phyloP scores from a whole-genome alignment of 2,329 filamentous ascomycete genomes.

The Trichoderma arundinaceum region DNA sequence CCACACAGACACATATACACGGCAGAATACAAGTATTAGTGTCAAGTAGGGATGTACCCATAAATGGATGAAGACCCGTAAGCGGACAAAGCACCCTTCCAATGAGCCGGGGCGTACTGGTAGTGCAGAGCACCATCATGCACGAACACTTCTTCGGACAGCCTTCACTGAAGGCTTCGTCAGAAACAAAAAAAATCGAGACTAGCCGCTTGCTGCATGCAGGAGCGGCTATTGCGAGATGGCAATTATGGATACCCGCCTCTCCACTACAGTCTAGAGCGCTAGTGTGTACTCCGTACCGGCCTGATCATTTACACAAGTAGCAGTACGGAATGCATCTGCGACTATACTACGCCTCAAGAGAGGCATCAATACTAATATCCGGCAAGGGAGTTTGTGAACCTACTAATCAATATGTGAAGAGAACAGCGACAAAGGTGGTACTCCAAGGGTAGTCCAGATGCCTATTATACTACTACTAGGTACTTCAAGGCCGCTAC shows the following conservation, averaged over 20 bases:
- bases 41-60: too few relatives aligned
- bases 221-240: constrained; percentile 20
- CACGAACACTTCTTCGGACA: neutral
- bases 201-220: constrained; percentile 22
- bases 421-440: neutral
- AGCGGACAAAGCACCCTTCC: constrained; percentile 1
- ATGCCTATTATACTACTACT: too few relatives aligned
- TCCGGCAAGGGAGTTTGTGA: too few relatives aligned
- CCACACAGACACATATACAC: too few relatives aligned
- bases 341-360: neutral
- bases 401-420: too few relatives aligned
- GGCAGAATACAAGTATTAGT: too few relatives aligned
- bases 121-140: neutral
- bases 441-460: too few relatives aligned
- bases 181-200: constrained; percentile 3
- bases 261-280: neutral
- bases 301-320: too few relatives aligned
- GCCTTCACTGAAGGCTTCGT: neutral
- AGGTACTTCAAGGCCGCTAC: neutral
- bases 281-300: too few relatives aligned
- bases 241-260: constrained; percentile 8
- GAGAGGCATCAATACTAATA: neutral
- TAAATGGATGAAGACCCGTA: neutral
- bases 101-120: neutral
- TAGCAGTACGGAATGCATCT: neutral